These are phyloP conservation scores for Metschnikowia amazonensis DNA, from an alignment of 805 yeast species.

Conservation along the genomic window DNA sequence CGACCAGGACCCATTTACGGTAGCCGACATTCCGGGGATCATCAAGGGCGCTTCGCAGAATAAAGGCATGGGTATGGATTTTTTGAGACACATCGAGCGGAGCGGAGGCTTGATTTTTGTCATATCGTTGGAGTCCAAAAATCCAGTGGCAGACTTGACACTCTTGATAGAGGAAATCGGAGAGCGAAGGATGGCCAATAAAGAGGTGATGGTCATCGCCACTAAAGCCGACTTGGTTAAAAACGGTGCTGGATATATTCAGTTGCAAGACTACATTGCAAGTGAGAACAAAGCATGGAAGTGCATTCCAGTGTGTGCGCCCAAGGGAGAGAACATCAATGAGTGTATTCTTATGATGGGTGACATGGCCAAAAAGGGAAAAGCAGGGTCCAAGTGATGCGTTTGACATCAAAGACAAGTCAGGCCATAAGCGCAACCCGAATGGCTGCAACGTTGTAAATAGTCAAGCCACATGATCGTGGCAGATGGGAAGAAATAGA, in stretches of 20 bases:
- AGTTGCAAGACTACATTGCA: conserved; percentile 44
- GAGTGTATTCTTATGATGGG: conserved; percentile 70
- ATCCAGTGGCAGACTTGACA: conserved; percentile 66
- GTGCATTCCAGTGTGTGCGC: conserved; percentile 81
- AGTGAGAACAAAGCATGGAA: conserved; percentile 49
- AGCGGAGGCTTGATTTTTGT: conserved; percentile 89
- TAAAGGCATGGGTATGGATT: conserved; percentile 91
- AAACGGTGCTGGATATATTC: conserved; percentile 45
- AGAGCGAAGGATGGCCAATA: conserved; percentile 50
- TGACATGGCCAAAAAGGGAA: conserved; percentile 30
- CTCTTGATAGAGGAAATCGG: conserved; percentile 72
- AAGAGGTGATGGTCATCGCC: conserved; percentile 72
- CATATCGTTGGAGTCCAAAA: conserved; percentile 61
- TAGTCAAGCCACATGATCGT: background rate
- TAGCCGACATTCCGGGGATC: conserved; percentile 97
- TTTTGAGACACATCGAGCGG: conserved; percentile 87
- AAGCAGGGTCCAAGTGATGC: background rate
- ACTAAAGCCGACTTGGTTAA: conserved; percentile 86
- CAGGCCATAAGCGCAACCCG: too few relatives aligned
- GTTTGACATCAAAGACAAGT: too few relatives aligned
- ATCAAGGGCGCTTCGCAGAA: conserved; percentile 82
- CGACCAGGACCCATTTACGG: conserved; percentile 72
- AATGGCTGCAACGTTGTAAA: background rate
- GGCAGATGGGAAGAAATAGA: background rate
- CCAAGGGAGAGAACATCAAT: conserved; percentile 67